A percentile compares a stretch with the other conserved stretches of the same genome.
phyloP scores from a whole-genome alignment of 805 yeast genomes.

The Myxozyma nipponensis region DNA sequence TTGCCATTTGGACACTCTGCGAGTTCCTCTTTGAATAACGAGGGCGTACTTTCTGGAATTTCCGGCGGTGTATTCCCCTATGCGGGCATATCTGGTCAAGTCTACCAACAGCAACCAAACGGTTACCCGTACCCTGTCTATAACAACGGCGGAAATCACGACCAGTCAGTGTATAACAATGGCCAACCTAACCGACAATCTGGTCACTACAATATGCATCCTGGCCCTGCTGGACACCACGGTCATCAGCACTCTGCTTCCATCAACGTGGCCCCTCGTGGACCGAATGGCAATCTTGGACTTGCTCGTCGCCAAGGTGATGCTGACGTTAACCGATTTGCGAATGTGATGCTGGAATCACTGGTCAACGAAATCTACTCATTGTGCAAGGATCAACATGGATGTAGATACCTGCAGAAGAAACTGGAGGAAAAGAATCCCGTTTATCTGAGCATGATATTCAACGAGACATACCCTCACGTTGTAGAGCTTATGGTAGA shows the following conservation, averaged over 20 bases:
- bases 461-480: slow-evolving; percentile 71
- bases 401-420: slow-evolving; percentile 86
- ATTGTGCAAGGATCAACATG: slow-evolving; percentile 93
- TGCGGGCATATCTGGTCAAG: slow-evolving; percentile 4
- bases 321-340: slow-evolving; percentile 31
- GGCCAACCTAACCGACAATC: slow-evolving; percentile 4
- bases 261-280: slow-evolving; percentile 8
- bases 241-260: slow-evolving; percentile 6
- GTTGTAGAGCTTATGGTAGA: slow-evolving; percentile 83
- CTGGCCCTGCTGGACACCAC: not conserved
- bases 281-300: not conserved
- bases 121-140: slow-evolving; percentile 9
- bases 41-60: not conserved
- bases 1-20: not conserved
- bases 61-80: slow-evolving; percentile 13
- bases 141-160: slow-evolving; percentile 3
- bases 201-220: slow-evolving; percentile 5
- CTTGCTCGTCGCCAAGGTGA: slow-evolving; percentile 26
- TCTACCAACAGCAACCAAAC: slow-evolving; percentile 4
- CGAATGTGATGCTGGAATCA: slow-evolving; percentile 46
- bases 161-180: not conserved
- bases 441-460: slow-evolving; percentile 49
- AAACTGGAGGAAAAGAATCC: slow-evolving; percentile 59
- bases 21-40: slow-evolving; percentile 1
- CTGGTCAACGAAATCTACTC: slow-evolving; percentile 61